phyloP scores from a whole-genome alignment of 1,284 basidiomycete genomes.

The Anthracocystis setariae region DNA sequence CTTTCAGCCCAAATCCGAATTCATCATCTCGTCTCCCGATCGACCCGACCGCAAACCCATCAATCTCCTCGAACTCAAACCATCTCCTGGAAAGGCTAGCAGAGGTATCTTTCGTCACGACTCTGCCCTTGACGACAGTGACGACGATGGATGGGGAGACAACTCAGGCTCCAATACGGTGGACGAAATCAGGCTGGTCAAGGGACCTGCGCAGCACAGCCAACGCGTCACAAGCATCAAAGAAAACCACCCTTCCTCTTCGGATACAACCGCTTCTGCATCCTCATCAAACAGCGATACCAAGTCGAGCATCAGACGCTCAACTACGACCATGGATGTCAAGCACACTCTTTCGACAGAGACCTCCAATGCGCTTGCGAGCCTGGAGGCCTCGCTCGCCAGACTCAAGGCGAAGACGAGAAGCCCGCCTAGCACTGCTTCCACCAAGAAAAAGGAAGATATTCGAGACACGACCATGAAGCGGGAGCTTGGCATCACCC shows the following conservation, averaged over 20 bases:
- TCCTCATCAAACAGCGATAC: slow-evolving; percentile 1
- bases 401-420: slow-evolving; percentile 31
- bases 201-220: slow-evolving; percentile 16
- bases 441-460: slow-evolving; percentile 11
- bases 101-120: slow-evolving; percentile 51
- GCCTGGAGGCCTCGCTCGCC: slow-evolving; percentile 46
- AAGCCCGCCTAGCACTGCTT: slow-evolving; percentile 8
- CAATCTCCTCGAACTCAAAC: slow-evolving; percentile 46
- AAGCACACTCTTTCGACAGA: slow-evolving; percentile 40
- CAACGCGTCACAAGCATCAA: not conserved
- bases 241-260: slow-evolving; percentile 4
- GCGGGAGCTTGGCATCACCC: slow-evolving; percentile 19
- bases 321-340: slow-evolving; percentile 21
- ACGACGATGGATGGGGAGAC: slow-evolving; percentile 20
- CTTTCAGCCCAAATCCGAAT: slow-evolving; percentile 36
- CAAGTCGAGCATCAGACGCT: slow-evolving; percentile 8
- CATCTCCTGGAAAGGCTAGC: slow-evolving; percentile 50
- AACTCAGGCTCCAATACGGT: slow-evolving; percentile 6
- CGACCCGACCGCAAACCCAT: slow-evolving; percentile 48
- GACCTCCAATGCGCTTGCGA: slow-evolving; percentile 46
- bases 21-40: slow-evolving; percentile 36
- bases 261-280: slow-evolving; percentile 5
- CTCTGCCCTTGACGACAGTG: slow-evolving; percentile 15
- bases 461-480: slow-evolving; percentile 6
- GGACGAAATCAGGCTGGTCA: slow-evolving; percentile 37